Base-by-base conservation (phyloP, 352 stramenopile species). In the Halophytophthora polymorphica region DNA sequence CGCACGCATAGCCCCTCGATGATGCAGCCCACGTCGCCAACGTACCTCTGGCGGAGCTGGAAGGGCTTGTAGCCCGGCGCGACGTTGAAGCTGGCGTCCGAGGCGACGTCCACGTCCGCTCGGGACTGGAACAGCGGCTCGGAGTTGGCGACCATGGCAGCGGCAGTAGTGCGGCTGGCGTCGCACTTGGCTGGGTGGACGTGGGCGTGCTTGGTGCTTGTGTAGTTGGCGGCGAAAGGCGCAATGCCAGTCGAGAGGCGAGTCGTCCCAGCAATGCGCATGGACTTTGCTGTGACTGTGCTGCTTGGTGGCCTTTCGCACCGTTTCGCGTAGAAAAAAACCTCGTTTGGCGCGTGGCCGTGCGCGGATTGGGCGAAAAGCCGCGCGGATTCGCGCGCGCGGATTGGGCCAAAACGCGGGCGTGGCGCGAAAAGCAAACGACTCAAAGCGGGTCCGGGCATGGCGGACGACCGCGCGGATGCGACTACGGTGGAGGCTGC, bases 271-370 rank as follows among this genome's bases (percentile, higher is more conserved):
- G n/a, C n/a, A n/a, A n/a, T n/a, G n/a, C n/a, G n/a, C n/a, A n/a
- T n/a, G n/a, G n/a, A n/a, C n/a, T n/a, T n/a, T n/a, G n/a, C n/a
- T n/a, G n/a, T n/a, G n/a, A n/a, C n/a, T n/a, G n/a, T n/a, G n/a
- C n/a, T n/a, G n/a, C n/a, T n/a, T n/a, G n/a, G n/a, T n/a, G n/a
- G n/a, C n/a, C n/a, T n/a, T n/a, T n/a, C n/a, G n/a, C n/a, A n/a
- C n/a, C 14, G 25, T 58, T 53, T 62, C 58, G 58, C 58, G 58
- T 67, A 53, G 37, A 53, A 67, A 43, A 51, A 50, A 50, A 34
- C 2, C 11, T n/a, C 25, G 52, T 36, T 56, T 8, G 44, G 39
- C 57, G 35, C 41, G 19, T 6, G 12, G 11, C n/a, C n/a, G n/a
- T n/a, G n/a, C n/a, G n/a, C n/a, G n/a, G 15, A 29, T 38, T 28